Percentiles rank a stretch among this genome's conserved stretches.
These are phyloP conservation scores for Hericium erinaceus DNA, from an alignment of 768 basidiomycete species.

Conservation along the genomic window DNA sequence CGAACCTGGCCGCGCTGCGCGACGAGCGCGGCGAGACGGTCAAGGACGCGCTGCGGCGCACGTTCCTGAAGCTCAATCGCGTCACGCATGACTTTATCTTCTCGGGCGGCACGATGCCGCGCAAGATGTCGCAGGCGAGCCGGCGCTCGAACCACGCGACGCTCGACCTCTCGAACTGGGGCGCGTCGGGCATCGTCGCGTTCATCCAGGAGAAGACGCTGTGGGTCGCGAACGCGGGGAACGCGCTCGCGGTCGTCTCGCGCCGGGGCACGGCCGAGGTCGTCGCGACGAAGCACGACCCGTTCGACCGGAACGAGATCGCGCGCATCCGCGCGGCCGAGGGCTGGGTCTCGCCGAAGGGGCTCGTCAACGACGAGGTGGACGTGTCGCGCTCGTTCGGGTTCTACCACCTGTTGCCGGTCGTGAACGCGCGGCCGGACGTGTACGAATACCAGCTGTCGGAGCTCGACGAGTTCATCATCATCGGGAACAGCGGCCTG, in stretches of 20 bases:
- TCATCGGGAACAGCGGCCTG: conserved; percentile 85
- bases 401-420: conserved; percentile 80
- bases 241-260: conserved; percentile 81
- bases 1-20: conserved; percentile 43
- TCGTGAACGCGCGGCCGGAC: conserved; percentile 84
- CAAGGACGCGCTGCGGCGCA: conserved; percentile 71
- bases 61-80: conserved; percentile 84
- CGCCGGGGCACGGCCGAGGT: conserved; percentile 61
- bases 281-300: conserved; percentile 78
- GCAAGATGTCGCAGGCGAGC: conserved; percentile 69
- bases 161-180: conserved; percentile 46
- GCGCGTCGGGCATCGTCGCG: conserved; percentile 79
- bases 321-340: conserved; percentile 84
- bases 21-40: conserved; percentile 41
- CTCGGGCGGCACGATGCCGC: conserved; percentile 27
- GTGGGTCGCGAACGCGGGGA: conserved; percentile 86
- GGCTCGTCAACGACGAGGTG: conserved; percentile 85
- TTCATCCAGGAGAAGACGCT: conserved; percentile 75
- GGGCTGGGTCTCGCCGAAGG: conserved; percentile 88
- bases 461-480: conserved; percentile 90
- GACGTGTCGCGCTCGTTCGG: conserved; percentile 93
- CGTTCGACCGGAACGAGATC: conserved; percentile 80
- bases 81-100: conserved; percentile 63
- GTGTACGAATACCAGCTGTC: conserved; percentile 59
- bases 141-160: conserved; percentile 15